phyloP scores from a whole-genome alignment of 2,329 filamentous ascomycete species.

The Aspergillus piperis region DNA sequence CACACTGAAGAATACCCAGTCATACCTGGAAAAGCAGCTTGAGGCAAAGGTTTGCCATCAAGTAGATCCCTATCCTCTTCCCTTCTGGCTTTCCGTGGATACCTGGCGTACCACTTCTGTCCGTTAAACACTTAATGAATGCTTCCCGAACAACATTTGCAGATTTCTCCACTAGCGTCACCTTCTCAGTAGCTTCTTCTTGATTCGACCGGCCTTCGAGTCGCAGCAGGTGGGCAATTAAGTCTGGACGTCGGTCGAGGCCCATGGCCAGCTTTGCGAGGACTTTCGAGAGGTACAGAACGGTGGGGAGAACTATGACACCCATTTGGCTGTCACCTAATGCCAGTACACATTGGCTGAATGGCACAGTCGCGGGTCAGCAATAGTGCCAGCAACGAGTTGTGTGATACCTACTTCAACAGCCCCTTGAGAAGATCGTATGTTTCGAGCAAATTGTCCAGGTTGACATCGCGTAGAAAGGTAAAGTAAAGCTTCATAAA shows the following conservation, averaged over 20 bases:
- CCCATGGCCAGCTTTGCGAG: constrained; percentile 82
- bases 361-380: constrained; percentile 5
- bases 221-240: constrained; percentile 65
- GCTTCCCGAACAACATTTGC: constrained; percentile 88
- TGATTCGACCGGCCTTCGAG: constrained; percentile 47
- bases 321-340: constrained; percentile 78
- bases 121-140: constrained; percentile 85
- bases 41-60: constrained; percentile 86
- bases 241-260: constrained; percentile 75
- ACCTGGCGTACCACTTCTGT: constrained; percentile 66
- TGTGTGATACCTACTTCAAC: constrained; percentile 63
- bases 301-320: constrained; percentile 77
- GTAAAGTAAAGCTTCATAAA: constrained; percentile 81
- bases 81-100: constrained; percentile 70
- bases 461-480: constrained; percentile 79
- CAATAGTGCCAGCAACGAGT: background rate
- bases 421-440: constrained; percentile 74
- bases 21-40: constrained; percentile 80
- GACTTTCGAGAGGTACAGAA: constrained; percentile 77
- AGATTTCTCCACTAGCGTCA: constrained; percentile 81
- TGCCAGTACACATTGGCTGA: constrained; percentile 77
- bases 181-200: constrained; percentile 66
- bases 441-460: constrained; percentile 71
- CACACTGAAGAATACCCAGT: no score
- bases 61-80: constrained; percentile 85